Percentiles rank a stretch among this genome's conserved stretches.
Evolutionary conservation across 768 basidiomycete genomes (phyloP).

Genomic region (Kondoa malvinella): DNA sequence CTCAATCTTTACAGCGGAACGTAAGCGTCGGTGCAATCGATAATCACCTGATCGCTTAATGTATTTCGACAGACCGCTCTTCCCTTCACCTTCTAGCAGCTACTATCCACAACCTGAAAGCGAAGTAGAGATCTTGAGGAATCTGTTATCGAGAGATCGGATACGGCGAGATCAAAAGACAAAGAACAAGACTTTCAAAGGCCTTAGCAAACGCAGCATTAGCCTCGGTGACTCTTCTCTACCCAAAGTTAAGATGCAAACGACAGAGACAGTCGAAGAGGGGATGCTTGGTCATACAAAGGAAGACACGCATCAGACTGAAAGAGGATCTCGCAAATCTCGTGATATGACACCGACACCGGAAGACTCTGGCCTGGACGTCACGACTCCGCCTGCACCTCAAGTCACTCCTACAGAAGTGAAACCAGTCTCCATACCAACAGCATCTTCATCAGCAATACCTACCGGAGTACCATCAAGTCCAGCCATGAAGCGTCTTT

Average conservation of each 20-base stretch:
- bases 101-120: neutral
- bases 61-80: neutral
- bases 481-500: neutral
- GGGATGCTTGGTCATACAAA: no score
- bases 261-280: no score
- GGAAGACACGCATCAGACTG: no score
- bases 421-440: no score
- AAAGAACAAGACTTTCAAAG: neutral
- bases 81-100: neutral
- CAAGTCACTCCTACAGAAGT: no score
- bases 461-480: neutral
- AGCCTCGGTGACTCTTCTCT: neutral
- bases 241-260: no score
- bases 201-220: neutral
- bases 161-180: neutral
- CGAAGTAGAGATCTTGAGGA: neutral
- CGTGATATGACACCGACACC: no score
- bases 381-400: no score
- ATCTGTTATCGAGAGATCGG: neutral
- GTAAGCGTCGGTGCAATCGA: neutral
- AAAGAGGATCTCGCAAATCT: no score
- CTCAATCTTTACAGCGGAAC: neutral
- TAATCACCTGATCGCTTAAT: neutral
- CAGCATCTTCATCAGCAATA: neutral
- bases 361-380: no score